These are phyloP conservation scores for Eucalyptus tenuipes DNA, from an alignment of 345 rosid species.

Conservation along the genomic window DNA sequence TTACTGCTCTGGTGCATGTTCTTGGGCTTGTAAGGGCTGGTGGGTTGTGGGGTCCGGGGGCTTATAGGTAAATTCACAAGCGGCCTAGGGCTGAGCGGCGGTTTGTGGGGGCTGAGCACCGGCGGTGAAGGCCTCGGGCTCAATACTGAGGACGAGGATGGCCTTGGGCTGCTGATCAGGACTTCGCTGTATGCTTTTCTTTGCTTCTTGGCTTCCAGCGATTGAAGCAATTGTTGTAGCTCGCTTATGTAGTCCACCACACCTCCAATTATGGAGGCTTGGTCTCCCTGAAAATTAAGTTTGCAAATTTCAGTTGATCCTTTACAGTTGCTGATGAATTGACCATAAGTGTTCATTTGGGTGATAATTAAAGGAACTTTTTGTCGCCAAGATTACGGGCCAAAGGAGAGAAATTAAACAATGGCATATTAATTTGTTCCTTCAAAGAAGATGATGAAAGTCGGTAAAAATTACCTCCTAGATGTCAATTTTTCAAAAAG, in stretches of 20 bases:
- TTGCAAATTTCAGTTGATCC: background rate
- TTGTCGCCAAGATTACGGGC: background rate
- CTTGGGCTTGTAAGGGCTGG: constrained; percentile 5
- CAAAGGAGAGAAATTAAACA: background rate
- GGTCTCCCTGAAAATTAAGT: constrained; percentile 58
- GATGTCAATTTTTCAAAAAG: background rate
- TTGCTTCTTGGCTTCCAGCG: constrained; percentile 88
- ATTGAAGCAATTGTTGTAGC: constrained; percentile 81
- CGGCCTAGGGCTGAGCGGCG: constrained; percentile 23
- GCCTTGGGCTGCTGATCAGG: constrained; percentile 73
- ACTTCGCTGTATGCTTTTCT: constrained; percentile 86
- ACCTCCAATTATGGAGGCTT: constrained; percentile 97
- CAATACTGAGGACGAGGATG: constrained; percentile 23
- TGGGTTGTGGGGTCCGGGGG: constrained; percentile 13
- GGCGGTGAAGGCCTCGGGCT: constrained; percentile 52
- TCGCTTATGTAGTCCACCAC: constrained; percentile 94
- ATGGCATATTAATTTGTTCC: background rate
- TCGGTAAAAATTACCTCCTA: background rate
- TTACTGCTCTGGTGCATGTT: background rate
- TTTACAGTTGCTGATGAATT: background rate
- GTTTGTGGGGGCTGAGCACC: constrained; percentile 69
- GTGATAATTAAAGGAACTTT: background rate
- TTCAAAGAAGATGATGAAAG: background rate
- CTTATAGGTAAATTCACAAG: constrained; percentile 5
- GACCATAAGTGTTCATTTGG: background rate